These are phyloP conservation scores for Camelina hispida DNA, from an alignment of 345 rosid species.

Conservation along the genomic window DNA sequence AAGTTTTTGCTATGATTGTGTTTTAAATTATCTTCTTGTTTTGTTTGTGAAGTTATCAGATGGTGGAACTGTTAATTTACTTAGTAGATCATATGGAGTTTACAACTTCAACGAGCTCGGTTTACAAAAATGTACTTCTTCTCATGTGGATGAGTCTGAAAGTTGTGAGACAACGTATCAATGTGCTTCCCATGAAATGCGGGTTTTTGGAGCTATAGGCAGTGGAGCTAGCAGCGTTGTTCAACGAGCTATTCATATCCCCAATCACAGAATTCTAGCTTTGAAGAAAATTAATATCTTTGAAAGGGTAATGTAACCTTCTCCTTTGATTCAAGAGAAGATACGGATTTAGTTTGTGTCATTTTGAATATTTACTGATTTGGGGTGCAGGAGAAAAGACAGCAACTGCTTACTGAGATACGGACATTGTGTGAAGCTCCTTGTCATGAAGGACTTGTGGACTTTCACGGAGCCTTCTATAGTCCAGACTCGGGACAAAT, in stretches of 20 bases:
- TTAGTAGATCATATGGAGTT: slow-evolving; percentile 96
- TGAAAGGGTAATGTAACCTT: slow-evolving; percentile 62
- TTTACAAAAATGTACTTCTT: slow-evolving; percentile 78
- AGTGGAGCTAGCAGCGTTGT: slow-evolving; percentile 98
- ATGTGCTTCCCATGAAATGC: slow-evolving; percentile 95
- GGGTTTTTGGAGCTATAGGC: slow-evolving; percentile 89
- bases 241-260: slow-evolving; percentile 94
- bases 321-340: slow-evolving; percentile 1
- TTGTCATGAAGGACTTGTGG: slow-evolving; percentile 87
- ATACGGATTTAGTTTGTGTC: slow-evolving; percentile 6
- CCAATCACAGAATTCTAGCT: slow-evolving; percentile 82
- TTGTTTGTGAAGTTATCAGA: slow-evolving; percentile 68
- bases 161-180: slow-evolving; percentile 69
- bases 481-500: slow-evolving; percentile 93
- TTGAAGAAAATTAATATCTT: slow-evolving; percentile 91
- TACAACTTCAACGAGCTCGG: slow-evolving; percentile 92
- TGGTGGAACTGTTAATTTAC: slow-evolving; percentile 87
- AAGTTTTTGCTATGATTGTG: neutral
- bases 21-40: slow-evolving; percentile 2
- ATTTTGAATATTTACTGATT: neutral
- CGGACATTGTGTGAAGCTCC: slow-evolving; percentile 95
- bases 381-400: slow-evolving; percentile 79
- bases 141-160: slow-evolving; percentile 63
- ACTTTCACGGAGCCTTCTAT: slow-evolving; percentile 95
- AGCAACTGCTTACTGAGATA: slow-evolving; percentile 93